Base-by-base conservation (phyloP, 2,329 filamentous ascomycete species). In the Thielaviopsis euricoi region DNA sequence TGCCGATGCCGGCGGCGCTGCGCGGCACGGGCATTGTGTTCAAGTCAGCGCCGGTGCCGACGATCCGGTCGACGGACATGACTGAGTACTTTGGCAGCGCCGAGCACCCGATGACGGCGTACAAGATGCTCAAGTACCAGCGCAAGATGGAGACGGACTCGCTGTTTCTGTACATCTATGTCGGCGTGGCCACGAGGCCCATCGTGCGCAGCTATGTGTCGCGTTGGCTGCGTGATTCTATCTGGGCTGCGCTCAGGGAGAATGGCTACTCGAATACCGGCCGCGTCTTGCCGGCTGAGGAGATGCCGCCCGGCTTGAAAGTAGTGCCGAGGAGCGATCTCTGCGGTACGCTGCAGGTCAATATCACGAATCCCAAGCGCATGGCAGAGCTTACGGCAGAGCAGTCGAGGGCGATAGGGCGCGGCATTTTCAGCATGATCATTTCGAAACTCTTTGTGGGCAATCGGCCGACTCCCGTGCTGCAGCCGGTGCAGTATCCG, bases 121-220 rank as follows among this genome's bases (percentile, higher is more conserved):
- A 62, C 50, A 43, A 52, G 13, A 61, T 61, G 53, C 46, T 60
- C 58, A 56, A 55, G 46, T 61, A 61, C 52, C 60, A 60, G 49
- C 46, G 57, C 33, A 55, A 58, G 48, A 29, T 60, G 48, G 50
- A 50, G n/a, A 48, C 46, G 6, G 52, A 57, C 17, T 58, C 59
- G 23, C 57, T 62, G 25, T 62, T 61, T 53, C 9, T 62, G 7
- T 59, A 61, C 52, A 33, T 62, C 6, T 23, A 59, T 52, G 53
- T 62, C 23, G 60, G 50, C 19, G 55, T 55, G 21, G 13, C 26
- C 3, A 56, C 43, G 9, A 57, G 26, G 51, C 53, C 61, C 2
- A 26, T 62, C 17, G 58, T 62, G 51, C 56, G 60, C 48, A 61
- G 55, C 50, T 60, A 48, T 37, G 58, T 59, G 15, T 46, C 40